A percentile compares a stretch with the other conserved stretches of the same genome.
Evolutionary conservation across 257 asterid genomes (phyloP).

Genomic region (Leonotis leonurus): DNA sequence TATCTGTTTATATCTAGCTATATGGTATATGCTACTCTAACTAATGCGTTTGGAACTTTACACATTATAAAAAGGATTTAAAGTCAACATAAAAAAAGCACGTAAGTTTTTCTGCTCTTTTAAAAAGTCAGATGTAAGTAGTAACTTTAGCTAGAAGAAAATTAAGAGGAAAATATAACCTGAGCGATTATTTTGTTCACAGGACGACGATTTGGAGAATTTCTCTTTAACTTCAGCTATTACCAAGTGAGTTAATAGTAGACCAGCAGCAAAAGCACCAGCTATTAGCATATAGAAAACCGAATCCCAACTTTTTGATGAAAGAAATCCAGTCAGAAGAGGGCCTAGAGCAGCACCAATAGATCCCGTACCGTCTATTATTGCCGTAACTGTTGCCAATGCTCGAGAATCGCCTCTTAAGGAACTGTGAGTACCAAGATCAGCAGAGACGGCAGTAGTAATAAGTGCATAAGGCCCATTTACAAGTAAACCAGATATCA

Average conservation of each 20-base stretch:
- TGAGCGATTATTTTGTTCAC: conserved; percentile 19
- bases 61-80: neutral
- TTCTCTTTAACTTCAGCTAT: conserved; percentile 45
- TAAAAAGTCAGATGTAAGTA: neutral
- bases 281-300: conserved; percentile 62
- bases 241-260: conserved; percentile 58
- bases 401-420: conserved; percentile 76
- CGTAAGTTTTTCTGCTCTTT: neutral
- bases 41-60: neutral
- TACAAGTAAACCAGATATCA: conserved; percentile 61
- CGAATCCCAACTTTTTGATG: conserved; percentile 61
- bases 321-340: conserved; percentile 71
- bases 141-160: neutral
- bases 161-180: conserved; percentile 25
- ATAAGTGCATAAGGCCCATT: conserved; percentile 91
- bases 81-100: neutral
- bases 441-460: conserved; percentile 85
- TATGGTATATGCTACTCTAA: neutral
- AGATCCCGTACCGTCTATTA: conserved; percentile 90
- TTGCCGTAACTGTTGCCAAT: conserved; percentile 83
- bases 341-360: conserved; percentile 89
- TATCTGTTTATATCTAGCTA: too few relatives aligned
- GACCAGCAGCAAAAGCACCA: conserved; percentile 68
- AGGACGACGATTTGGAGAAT: conserved; percentile 15
- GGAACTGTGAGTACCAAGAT: conserved; percentile 75